Evolutionary conservation across 1,284 basidiomycete genomes (phyloP), one percentile per base, ranked within the genome.

Genomic region (Boletellus sp.): DNA sequence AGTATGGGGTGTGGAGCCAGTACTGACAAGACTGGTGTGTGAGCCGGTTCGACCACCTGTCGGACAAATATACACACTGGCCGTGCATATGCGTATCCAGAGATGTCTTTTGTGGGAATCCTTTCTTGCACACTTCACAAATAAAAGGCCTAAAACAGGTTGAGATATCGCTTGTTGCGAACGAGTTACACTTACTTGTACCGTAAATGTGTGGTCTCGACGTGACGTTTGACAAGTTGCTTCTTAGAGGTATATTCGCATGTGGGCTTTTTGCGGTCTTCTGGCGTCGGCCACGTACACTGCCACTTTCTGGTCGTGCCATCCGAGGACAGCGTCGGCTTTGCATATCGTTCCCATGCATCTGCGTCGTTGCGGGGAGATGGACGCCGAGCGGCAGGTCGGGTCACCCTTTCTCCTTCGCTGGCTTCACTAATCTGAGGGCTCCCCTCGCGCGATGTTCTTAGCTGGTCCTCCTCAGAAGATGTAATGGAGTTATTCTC

Each of bases 161-260:
- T 56, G 39, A 64, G 57, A 55, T 47, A 28, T 30, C 32, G 42
- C 45, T 43, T 49, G 43, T 39, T 46, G 53, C 26, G 54, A 45
- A 48, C 47, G 45, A 40, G 48, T 42, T 49, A 47, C 35, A 67
- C 79, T 55, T 54, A 82, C 85, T 80, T 83, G 59, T 79, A 75
- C 48, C 77, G 73, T 42, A 87, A 63, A 62, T 86, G 85, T 26
- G 77, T 79, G 13, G 79, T 80, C 64, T 83, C 77, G 50, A 87
- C 74, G 63, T 87, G 85, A 28, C 85, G 75, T 62, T 85, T 85
- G 53, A 86, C 80, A 35, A 84, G 72, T 63, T 85, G 84, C 62
- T 82, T 84, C 60, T 83, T 82, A 19, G 77, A 75, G 24, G 62
- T 66, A 58, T 85, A 86, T 16, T 70, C 67, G 61, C 85, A 86